Base-by-base conservation (phyloP, 2,329 filamentous ascomycete genomes). In the Fusarium napiforme region DNA sequence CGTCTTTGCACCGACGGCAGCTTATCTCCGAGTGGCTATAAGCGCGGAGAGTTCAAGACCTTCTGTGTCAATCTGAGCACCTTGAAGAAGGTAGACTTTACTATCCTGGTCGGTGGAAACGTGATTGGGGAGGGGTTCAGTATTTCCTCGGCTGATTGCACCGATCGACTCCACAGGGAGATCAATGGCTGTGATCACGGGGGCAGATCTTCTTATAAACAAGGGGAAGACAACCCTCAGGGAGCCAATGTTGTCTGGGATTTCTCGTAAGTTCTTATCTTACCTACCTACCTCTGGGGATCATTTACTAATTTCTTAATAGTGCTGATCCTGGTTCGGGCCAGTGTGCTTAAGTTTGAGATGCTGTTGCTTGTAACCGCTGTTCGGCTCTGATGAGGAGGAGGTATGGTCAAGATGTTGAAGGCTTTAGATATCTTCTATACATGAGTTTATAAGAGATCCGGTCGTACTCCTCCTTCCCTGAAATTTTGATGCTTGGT, bases 401-500 rank as follows among this genome's bases (percentile, higher is more conserved):
- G 11, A 1, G 4, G 8, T 4, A 9, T 15, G 18, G 18, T 28
- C 2, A 28, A 28, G 43, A 5, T 7, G 4, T 19, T 46, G 23
- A 46, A 43, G 15, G 8, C 12, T 12, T 6, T 21, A 7, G 23
- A 12, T 46, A 4, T 3, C 7, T 21, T 21, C 11, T 15, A 3
- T 46, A 5, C 1, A 46, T 46, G 12, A 18, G 18, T 15, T 19
- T 9, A 28, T 9, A 19, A 26, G 23, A 26, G 23, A 45, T 26
- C 3, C 16, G 5, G 16, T 9, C 42, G 18, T 45, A 45, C 8
- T 19, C 4, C 18, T 26, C 42, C n/a, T 16, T 43, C 15, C 16
- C 1, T 4, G 19, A 19, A 2, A 46, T 46, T 14, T 2, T 18
- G 14, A 7, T 28, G 4, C 12, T 6, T 14, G 6, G 11, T 19